These are phyloP conservation scores for Solanum hybrid DNA, from an alignment of 305 asterid species.

Conservation along the genomic window DNA sequence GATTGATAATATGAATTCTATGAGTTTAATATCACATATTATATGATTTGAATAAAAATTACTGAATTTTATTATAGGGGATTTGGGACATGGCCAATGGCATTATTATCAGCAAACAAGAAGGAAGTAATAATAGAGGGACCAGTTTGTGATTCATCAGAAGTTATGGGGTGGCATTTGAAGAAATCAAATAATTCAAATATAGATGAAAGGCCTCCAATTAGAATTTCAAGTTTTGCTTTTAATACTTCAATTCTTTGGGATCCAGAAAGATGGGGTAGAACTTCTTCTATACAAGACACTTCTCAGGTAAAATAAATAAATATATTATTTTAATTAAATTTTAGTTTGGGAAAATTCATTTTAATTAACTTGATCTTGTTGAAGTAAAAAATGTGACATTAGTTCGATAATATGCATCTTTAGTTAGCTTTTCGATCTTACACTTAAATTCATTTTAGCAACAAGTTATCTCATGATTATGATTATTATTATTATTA, in stretches of 20 bases:
- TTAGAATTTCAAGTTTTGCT: conserved; percentile 76
- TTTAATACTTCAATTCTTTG: conserved; percentile 86
- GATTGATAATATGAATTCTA: neutral
- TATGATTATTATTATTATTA: neutral
- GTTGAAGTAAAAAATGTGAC: neutral
- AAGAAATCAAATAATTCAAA: conserved; percentile 39
- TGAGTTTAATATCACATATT: neutral
- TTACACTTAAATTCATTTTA: too few relatives aligned
- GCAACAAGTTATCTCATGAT: neutral
- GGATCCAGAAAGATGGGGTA: conserved; percentile 99
- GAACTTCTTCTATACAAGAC: conserved; percentile 64
- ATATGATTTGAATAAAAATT: neutral
- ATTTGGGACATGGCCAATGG: conserved; percentile 83
- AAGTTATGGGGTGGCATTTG: conserved; percentile 86
- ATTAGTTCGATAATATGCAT: neutral
- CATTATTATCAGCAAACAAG: conserved; percentile 48
- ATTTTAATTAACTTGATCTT: neutral
- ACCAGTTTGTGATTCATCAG: conserved; percentile 64
- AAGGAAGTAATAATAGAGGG: conserved; percentile 57
- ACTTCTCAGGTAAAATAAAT: conserved; percentile 46
- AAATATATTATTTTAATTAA: neutral
- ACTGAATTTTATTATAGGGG: conserved; percentile 35
- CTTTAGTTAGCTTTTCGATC: too few relatives aligned
- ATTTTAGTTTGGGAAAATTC: too few relatives aligned
- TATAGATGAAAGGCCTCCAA: conserved; percentile 31